Conservation (phyloP, 768 basidiomycete genomes). For the Agaricus sinodeliciosus region DNA sequence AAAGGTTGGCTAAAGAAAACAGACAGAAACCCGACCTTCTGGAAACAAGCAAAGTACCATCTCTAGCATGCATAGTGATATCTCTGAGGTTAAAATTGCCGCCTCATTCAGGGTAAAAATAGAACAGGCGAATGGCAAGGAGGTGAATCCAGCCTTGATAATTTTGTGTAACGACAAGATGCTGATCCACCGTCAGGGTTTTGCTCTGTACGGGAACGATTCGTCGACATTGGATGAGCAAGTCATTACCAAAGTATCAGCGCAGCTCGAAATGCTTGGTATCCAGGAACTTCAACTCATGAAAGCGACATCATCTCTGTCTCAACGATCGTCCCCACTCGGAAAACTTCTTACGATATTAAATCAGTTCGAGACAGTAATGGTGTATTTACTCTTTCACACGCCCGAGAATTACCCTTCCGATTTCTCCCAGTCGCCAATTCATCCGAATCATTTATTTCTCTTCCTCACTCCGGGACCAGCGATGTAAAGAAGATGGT, state of each 20-base stretch:
- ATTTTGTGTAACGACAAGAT: slow-evolving; percentile 10
- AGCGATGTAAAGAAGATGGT: slow-evolving; percentile 50
- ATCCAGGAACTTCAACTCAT: slow-evolving; percentile 53
- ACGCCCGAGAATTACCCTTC: slow-evolving; percentile 80
- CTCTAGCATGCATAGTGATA: slow-evolving; percentile 35
- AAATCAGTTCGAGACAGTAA: slow-evolving; percentile 66
- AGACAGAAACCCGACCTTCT: slow-evolving; percentile 10
- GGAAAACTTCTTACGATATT: slow-evolving; percentile 53
- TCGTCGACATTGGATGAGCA: slow-evolving; percentile 33
- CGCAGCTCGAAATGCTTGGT: slow-evolving; percentile 59
- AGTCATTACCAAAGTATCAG: slow-evolving; percentile 33
- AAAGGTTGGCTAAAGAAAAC: slow-evolving; percentile 43
- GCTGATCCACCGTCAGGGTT: slow-evolving; percentile 29
- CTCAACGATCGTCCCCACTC: slow-evolving; percentile 48
- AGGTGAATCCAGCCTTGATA: slow-evolving; percentile 32
- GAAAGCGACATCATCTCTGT: slow-evolving; percentile 50
- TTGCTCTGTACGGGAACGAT: slow-evolving; percentile 35
- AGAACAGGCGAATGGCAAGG: slow-evolving; percentile 74
- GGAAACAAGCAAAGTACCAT: slow-evolving; percentile 9
- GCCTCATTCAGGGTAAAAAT: slow-evolving; percentile 67
- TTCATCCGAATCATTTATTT: slow-evolving; percentile 65
- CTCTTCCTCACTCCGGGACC: slow-evolving; percentile 53
- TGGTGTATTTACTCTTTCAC: slow-evolving; percentile 80
- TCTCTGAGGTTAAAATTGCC: slow-evolving; percentile 83
- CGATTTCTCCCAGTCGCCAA: slow-evolving; percentile 60